Base-by-base conservation (phyloP, 2,329 filamentous ascomycete species). In the Metarhizium rileyi region DNA sequence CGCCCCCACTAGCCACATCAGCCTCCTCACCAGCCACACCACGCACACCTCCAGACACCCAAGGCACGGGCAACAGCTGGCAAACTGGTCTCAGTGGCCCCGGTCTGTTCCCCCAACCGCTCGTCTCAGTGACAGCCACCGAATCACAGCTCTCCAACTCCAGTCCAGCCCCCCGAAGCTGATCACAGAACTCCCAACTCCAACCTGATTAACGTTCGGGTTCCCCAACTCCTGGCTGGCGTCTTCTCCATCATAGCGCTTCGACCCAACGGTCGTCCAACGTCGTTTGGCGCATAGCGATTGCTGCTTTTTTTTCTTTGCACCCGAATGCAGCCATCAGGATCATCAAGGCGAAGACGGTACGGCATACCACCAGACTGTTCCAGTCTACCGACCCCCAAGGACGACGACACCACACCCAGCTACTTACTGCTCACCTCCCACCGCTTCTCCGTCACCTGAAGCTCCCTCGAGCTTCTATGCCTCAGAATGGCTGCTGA, bases 401-500 rank as follows among this genome's bases (percentile, higher is more conserved):
- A n/a, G 18, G 46, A 30, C 35, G 33, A 50, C 49, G 40, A 47
- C 49, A 40, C n/a, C n/a, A n/a, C n/a, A 42, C 44, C 28, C 44
- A 27, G 35, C 36, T 36, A 28, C 33, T 47, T 36, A 28, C 33
- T 47, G 33, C 45, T 40, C 45, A 2, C 33, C 25, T 36, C 41
- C 23, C 27, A 25, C 25, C 12, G 12, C 22, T n/a, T 22, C 23
- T 42, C 38, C 4, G 14, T 27, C 35, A 33, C 44, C 30, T 20
- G n/a, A 27, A 45, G 36, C 45, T 47, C 26, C 14, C 28, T 14
- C 16, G 10, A 18, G 36, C 47, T 36, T 38, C 38, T 33, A 51
- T 53, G 53, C 44, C 36, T 45, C 47, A 58, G 51, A 48, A 61
- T 61, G 59, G 56, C 59, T 52, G 51, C 55, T 46, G 59, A 57